Evolutionary conservation across 768 basidiomycete species (phyloP), one percentile per base, ranked within the genome.

Genomic region (Termitomyces sp.): DNA sequence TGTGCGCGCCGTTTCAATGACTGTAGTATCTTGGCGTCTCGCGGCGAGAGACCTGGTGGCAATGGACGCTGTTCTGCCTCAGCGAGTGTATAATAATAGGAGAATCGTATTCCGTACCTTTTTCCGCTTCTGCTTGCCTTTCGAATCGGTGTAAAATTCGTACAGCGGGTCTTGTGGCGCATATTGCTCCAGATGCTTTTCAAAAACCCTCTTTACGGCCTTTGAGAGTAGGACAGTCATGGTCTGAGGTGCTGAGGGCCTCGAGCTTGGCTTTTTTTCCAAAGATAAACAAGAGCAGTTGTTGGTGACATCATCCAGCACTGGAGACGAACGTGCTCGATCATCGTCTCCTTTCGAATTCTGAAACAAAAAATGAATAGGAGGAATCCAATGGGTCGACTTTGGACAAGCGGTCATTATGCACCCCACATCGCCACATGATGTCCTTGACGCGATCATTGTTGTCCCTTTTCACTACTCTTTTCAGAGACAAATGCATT

Each of bases 1-100:
- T 90, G 91, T 0, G 93, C 93, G 2, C 93, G 79, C 32, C 80
- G 78, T 65, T 90, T 84, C 26, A 97, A 85, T 16, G 86, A 82
- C 63, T 80, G 80, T 41, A 97, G 79, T 49, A 94, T 87, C 52
- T 82, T 82, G 38, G 82, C 81, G 63, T 97, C 95, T 26, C 89
- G 82, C n/a, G 79, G 69, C 0, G 89, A 89, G 3, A 98, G 80
- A 0, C 93, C 94, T 7, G 85, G 83, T 0, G 94, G 95, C 0
- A 83, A 71, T 12, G 78, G 81, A 33, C 91, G 83, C 89, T 91
- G 59, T 13, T 30, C 5, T 46, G 16, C 5, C 13, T 41, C 46
- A 23, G 30, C 7, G 5, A 2, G 49, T 33, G 47, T 32, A 56
- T 56, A 41, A 41, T 28, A 52, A 26, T 6, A 43, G 38, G 26